phyloP scores from a whole-genome alignment of 1,284 basidiomycete species.

The Coniferiporia weirii region DNA sequence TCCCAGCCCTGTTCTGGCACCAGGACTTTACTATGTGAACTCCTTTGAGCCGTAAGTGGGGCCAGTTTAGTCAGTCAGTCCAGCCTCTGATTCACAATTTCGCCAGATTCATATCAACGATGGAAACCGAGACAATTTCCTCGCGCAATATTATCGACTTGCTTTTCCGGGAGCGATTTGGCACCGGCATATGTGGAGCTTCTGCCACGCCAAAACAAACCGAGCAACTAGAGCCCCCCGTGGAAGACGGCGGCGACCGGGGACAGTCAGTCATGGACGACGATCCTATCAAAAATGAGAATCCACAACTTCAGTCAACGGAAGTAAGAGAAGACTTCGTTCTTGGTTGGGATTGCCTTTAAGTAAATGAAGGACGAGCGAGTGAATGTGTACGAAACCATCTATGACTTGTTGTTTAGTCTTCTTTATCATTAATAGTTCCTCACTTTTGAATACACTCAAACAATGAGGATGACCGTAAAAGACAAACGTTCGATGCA shows the following conservation, averaged over 20 bases:
- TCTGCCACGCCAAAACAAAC: conserved; percentile 1
- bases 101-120: conserved; percentile 70
- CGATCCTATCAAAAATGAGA: conserved; percentile 22
- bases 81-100: conserved; percentile 1
- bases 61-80: conserved; percentile 15
- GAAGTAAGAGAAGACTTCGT: conserved; percentile 36
- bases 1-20: conserved; percentile 71
- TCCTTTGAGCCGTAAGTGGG: conserved; percentile 74
- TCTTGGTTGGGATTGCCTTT: conserved; percentile 63
- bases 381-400: neutral
- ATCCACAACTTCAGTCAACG: conserved; percentile 17
- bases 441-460: neutral
- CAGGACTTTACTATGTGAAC: conserved; percentile 84
- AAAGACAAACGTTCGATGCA: neutral
- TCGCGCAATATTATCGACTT: conserved; percentile 81
- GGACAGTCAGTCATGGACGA: conserved; percentile 23
- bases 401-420: neutral
- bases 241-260: conserved; percentile 14
- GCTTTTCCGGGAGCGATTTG: conserved; percentile 64
- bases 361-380: neutral
- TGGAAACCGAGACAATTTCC: conserved; percentile 89
- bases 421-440: neutral
- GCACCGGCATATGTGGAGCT: conserved; percentile 52
- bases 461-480: too few relatives aligned
- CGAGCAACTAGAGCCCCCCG: conserved; percentile 1